A percentile compares a stretch with the other conserved stretches of the same genome.
phyloP scores from a whole-genome alignment of 176 grass and related monocot genomes.

The Saccharum officinarum region DNA sequence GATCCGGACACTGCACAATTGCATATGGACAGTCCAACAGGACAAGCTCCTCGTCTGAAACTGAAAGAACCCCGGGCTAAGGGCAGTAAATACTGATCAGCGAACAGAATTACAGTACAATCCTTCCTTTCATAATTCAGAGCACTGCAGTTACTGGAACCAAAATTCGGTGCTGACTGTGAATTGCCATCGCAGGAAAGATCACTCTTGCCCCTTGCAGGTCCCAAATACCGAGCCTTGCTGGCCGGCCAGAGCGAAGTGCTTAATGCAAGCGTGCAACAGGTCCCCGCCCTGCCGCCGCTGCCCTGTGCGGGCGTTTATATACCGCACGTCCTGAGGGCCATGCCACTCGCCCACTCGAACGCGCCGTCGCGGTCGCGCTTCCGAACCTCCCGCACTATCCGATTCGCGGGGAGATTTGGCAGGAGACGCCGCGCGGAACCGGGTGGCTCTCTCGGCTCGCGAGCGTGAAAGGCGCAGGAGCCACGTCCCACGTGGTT shows the following conservation, averaged over 20 bases:
- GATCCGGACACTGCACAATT: neutral
- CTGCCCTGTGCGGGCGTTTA: slow-evolving; percentile 12
- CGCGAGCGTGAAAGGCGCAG: neutral
- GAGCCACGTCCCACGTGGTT: neutral
- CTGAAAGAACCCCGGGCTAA: neutral
- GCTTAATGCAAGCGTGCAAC: neutral
- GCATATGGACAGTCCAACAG: neutral
- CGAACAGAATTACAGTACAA: neutral
- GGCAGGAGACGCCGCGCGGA: neutral
- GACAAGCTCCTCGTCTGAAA: neutral
- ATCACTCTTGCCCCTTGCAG: too few species aligned
- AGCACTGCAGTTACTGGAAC: neutral
- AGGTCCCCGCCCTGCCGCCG: neutral
- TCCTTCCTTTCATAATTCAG: too few species aligned
- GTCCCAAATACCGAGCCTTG: slow-evolving; percentile 10
- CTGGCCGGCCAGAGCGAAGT: neutral
- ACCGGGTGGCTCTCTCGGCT: neutral
- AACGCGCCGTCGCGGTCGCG: neutral
- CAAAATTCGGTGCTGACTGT: too few species aligned
- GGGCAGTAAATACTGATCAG: neutral
- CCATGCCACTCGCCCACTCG: neutral
- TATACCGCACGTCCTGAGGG: neutral
- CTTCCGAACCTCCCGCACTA: neutral
- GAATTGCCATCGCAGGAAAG: slow-evolving; percentile 1
- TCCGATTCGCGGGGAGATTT: neutral